These are phyloP conservation scores for Pestalotiopsis sp. DNA, from an alignment of 2,329 filamentous ascomycete species.

Conservation along the genomic window DNA sequence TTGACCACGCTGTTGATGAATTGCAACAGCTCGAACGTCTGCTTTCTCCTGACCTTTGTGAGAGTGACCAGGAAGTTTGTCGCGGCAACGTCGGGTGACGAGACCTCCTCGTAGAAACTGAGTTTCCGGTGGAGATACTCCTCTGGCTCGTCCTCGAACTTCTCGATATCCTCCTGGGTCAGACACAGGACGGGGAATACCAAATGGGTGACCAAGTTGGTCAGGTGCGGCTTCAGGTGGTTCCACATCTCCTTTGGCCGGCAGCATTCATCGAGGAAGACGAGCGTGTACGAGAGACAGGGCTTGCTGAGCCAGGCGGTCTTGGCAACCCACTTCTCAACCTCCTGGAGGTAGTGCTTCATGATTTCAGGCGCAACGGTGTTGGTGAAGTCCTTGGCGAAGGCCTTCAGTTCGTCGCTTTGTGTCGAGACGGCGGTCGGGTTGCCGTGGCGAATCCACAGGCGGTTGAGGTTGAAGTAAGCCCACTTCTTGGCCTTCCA, in stretches of 20 bases:
- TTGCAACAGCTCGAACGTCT: conserved; percentile 90
- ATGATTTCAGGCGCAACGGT: conserved; percentile 95
- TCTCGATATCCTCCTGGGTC: conserved; percentile 86
- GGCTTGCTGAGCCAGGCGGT: conserved; percentile 93
- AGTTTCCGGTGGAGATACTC: conserved; percentile 97
- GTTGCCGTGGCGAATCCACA: conserved; percentile 95
- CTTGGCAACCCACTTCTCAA: conserved; percentile 97
- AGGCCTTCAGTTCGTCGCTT: conserved; percentile 74
- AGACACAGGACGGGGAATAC: conserved; percentile 95
- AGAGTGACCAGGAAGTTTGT: conserved; percentile 96
- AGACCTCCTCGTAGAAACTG: conserved; percentile 97
- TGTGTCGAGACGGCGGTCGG: conserved; percentile 75
- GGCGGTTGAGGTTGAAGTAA: conserved; percentile 93
- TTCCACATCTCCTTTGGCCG: conserved; percentile 97
- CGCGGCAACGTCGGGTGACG: conserved; percentile 90
- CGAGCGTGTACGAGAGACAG: conserved; percentile 88
- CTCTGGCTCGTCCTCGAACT: conserved; percentile 91
- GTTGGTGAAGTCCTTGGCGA: conserved; percentile 86
- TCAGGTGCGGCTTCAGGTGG: conserved; percentile 89
- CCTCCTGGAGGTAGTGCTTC: conserved; percentile 90
- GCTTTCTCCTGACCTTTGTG: conserved; percentile 91
- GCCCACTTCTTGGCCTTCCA: conserved; percentile 99
- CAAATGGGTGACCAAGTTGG: conserved; percentile 89
- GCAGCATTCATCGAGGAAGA: conserved; percentile 96
- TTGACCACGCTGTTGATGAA: conserved; percentile 96